phyloP scores from a whole-genome alignment of 768 basidiomycete species.

The Solioccasus polychromus region DNA sequence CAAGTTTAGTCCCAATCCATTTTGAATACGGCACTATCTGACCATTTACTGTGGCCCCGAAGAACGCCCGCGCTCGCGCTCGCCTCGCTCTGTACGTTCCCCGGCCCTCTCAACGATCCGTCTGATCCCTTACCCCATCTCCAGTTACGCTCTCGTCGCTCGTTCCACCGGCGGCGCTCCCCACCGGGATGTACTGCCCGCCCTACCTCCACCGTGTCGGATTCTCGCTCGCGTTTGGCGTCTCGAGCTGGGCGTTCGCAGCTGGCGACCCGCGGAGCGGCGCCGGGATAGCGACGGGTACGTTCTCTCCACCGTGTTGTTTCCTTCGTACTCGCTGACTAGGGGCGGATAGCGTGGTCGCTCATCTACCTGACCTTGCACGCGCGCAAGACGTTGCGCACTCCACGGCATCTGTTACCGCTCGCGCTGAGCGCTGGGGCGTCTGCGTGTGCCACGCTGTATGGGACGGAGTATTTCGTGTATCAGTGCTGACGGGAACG shows the following conservation, averaged over 20 bases:
- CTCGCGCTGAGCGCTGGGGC: constrained; percentile 33
- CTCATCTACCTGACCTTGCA: constrained; percentile 44
- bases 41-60: constrained; percentile 8
- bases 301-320: too few species aligned
- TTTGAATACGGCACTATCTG: constrained; percentile 11
- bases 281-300: constrained; percentile 39
- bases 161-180: constrained; percentile 33
- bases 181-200: constrained; percentile 31
- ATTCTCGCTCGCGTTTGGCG: constrained; percentile 42
- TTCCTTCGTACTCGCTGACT: too few species aligned
- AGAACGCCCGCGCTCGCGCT: constrained; percentile 31
- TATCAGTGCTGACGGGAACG: constrained; percentile 30
- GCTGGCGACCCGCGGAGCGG: constrained; percentile 43
- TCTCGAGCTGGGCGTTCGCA: constrained; percentile 42
- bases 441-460: constrained; percentile 24
- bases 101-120: constrained; percentile 25
- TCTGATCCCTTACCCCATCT: constrained; percentile 16
- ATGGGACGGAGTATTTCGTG: constrained; percentile 29
- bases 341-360: constrained; percentile 42
- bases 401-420: constrained; percentile 33
- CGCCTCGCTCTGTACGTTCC: constrained; percentile 34
- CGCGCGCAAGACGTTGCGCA: constrained; percentile 29
- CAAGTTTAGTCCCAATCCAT: constrained; percentile 25
- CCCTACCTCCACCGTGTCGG: constrained; percentile 43
- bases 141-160: constrained; percentile 37